These are phyloP conservation scores for Kurtzmaniella cleridarum DNA, from an alignment of 805 yeast genomes.

Conservation along the genomic window DNA sequence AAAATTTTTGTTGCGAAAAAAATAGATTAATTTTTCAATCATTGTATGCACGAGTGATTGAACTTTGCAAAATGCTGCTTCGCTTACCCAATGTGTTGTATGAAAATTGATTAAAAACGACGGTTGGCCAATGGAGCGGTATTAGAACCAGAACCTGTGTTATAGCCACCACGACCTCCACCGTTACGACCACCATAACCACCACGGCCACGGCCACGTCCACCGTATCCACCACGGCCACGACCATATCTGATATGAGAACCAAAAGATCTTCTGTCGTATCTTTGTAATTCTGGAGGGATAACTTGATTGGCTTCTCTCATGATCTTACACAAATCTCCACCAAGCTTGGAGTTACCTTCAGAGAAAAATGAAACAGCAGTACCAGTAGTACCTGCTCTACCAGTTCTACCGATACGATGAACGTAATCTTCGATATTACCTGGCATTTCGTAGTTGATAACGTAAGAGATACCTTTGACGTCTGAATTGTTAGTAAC, in stretches of 20 bases:
- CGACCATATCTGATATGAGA: slow-evolving; percentile 46
- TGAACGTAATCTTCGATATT: slow-evolving; percentile 98
- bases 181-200: slow-evolving; percentile 44
- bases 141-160: slow-evolving; percentile 27
- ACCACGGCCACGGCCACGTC: slow-evolving; percentile 48
- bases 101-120: slow-evolving; percentile 15
- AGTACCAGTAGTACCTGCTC: slow-evolving; percentile 96
- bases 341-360: slow-evolving; percentile 82
- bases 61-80: no score
- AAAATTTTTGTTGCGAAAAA: no score
- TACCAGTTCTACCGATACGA: slow-evolving; percentile 98
- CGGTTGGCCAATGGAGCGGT: slow-evolving; percentile 20
- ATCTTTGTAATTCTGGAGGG: slow-evolving; percentile 72
- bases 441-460: slow-evolving; percentile 96
- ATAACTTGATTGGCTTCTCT: slow-evolving; percentile 92
- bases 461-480: slow-evolving; percentile 90
- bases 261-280: slow-evolving; percentile 62
- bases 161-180: slow-evolving; percentile 45
- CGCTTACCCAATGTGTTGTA: neutral
- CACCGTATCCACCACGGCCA: slow-evolving; percentile 48
- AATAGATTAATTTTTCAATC: no score
- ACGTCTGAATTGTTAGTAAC: slow-evolving; percentile 64
- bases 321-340: slow-evolving; percentile 82
- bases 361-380: slow-evolving; percentile 93
- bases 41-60: no score